A percentile compares a stretch with the other conserved stretches of the same genome.
Conservation (phyloP, 345 rosid genomes). For the Ceriops zippeliana region DNA sequence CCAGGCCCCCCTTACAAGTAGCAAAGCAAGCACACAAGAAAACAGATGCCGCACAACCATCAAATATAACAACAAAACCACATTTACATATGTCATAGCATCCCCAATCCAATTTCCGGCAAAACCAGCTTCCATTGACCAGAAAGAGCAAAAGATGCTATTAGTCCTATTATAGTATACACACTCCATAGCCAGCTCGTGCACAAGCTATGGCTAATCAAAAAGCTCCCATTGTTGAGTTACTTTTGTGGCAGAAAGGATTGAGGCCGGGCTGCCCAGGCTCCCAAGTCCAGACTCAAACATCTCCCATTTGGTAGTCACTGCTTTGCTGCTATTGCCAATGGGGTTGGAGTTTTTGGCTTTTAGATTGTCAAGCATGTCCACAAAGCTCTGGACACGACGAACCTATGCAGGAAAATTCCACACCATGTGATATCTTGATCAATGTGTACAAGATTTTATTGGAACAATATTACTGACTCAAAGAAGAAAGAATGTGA, state of each 20-base stretch:
- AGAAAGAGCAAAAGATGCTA: neutral
- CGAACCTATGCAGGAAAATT: constrained; percentile 28
- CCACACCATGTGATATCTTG: too few relatives aligned
- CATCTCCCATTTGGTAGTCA: constrained; percentile 32
- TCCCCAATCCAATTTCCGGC: neutral
- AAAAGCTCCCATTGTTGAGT: constrained; percentile 47
- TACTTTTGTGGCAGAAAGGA: constrained; percentile 33
- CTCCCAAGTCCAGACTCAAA: constrained; percentile 34
- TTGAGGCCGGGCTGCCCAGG: constrained; percentile 27
- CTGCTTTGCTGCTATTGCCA: constrained; percentile 17
- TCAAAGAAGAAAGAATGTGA: too few relatives aligned
- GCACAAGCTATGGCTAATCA: constrained; percentile 16
- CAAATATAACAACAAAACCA: too few relatives aligned
- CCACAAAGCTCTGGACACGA: constrained; percentile 41
- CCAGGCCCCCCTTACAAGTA: too few relatives aligned
- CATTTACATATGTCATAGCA: too few relatives aligned
- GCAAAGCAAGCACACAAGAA: too few relatives aligned
- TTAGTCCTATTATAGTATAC: neutral
- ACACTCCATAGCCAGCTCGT: neutral
- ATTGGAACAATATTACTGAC: too few relatives aligned
- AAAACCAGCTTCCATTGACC: constrained; percentile 1
- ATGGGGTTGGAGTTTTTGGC: constrained; percentile 32
- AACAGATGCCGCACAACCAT: too few relatives aligned
- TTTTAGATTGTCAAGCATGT: constrained; percentile 36
- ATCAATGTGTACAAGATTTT: too few relatives aligned